Base-by-base conservation (phyloP, 2,329 filamentous ascomycete species). In the Hypoxylon sp. region DNA sequence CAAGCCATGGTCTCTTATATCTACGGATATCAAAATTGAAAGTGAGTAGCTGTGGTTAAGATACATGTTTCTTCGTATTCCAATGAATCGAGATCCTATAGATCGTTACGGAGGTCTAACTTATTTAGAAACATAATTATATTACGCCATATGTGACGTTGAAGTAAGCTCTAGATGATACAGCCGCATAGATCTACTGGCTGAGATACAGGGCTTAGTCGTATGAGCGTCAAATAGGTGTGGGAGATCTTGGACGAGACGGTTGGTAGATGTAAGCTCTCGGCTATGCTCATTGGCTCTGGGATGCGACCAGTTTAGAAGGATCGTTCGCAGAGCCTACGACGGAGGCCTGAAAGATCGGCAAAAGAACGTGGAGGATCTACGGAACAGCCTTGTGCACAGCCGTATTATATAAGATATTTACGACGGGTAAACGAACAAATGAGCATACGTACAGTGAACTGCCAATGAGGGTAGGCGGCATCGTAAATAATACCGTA, bases 161-260 rank as follows among this genome's bases (percentile, higher is more conserved):
- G 40, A 48, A 37, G 58, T 44, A 46, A 54, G 37, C 48, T 61
- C 42, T 48, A 11, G 25, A 48, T 10, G 13, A 35, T 61, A 54
- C 37, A 61, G 40, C 58, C 50, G 37, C 27, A 48, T 30, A 6
- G 30, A n/a, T 42, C 55, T 58, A n/a, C 35, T 61, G 25, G 20
- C 13, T 46, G 27, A 46, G 25, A 46, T 54, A 20, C 11, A 53
- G 27, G 49, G 49, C 37, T 54, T 54, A 14, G 58, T 30, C 50
- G 49, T 61, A 53, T 11, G 46, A 53, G 27, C 2, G 6, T 46
- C 48, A n/a, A 48, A 57, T 57, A 13, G 2, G 30, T 13, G 17
- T 31, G 22, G 6, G 6, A 40, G 2, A 13, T 30, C n/a, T 42
- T 17, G 13, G 7, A 55, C 13, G 11, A 22, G 17, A 35, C 20